Percentiles rank a stretch among this genome's conserved stretches.
phyloP scores from a whole-genome alignment of 2,329 filamentous ascomycete species.

The Chaetomiaceae sp. region DNA sequence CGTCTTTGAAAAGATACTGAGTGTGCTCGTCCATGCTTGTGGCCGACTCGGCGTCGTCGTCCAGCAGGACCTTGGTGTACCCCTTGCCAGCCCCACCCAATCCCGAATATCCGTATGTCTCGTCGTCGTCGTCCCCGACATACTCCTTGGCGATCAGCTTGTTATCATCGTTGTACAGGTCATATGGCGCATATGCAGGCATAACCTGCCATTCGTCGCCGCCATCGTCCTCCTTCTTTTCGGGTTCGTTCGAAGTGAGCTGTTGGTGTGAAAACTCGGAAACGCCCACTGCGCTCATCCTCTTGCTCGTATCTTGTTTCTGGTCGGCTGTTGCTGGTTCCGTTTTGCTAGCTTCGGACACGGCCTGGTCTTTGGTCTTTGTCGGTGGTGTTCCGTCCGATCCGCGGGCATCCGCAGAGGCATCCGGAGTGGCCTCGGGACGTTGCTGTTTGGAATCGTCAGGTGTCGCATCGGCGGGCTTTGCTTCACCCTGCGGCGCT shows the following conservation, averaged over 20 bases:
- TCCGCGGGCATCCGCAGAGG: not conserved
- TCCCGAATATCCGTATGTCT: constrained; percentile 65
- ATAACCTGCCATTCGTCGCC: constrained; percentile 87
- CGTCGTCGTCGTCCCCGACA: constrained; percentile 63
- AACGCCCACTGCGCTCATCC: constrained; percentile 35
- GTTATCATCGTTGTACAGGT: constrained; percentile 94
- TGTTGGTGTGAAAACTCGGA: constrained; percentile 94
- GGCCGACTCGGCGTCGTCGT: constrained; percentile 88
- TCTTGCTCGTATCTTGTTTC: constrained; percentile 36
- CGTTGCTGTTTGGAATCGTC: not conserved
- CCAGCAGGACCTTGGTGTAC: constrained; percentile 90
- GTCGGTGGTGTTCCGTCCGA: constrained; percentile 21
- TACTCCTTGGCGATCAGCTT: constrained; percentile 79
- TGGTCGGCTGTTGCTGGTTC: constrained; percentile 28
- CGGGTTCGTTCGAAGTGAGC: constrained; percentile 54
- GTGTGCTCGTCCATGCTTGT: constrained; percentile 98
- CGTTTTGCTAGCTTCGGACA: constrained; percentile 22
- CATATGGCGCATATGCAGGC: constrained; percentile 87
- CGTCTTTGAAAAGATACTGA: constrained; percentile 85
- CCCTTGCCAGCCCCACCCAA: constrained; percentile 89
- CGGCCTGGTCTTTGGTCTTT: constrained; percentile 22
- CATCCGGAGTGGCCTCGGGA: no score
- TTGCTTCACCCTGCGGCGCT: not conserved
- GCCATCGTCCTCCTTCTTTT: constrained; percentile 56
- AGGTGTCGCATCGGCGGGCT: not conserved